A percentile compares a stretch with the other conserved stretches of the same genome.
Conservation (phyloP, 2,329 filamentous ascomycete species). For the Claviceps humidiphila region DNA sequence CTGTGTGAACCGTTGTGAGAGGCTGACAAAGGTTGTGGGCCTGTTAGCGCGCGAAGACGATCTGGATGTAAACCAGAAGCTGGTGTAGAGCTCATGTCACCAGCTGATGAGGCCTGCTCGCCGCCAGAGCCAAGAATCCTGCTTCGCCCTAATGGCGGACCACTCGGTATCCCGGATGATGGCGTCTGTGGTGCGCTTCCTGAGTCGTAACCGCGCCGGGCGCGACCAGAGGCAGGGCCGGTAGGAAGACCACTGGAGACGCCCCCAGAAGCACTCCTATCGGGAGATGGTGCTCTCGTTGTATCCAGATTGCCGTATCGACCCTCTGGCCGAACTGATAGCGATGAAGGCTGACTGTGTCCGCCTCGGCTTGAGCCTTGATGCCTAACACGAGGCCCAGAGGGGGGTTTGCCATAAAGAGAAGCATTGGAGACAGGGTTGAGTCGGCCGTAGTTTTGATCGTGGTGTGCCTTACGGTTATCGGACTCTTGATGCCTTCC, state of each 20-base stretch:
- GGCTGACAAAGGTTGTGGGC: constrained; percentile 11
- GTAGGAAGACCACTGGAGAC: constrained; percentile 40
- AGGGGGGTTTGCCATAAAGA: constrained; percentile 29
- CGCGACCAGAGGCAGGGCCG: constrained; percentile 36
- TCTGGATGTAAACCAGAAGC: constrained; percentile 34
- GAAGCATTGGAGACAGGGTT: constrained; percentile 32
- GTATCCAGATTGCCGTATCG: constrained; percentile 28
- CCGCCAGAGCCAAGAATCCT: constrained; percentile 21
- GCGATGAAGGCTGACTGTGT: constrained; percentile 19
- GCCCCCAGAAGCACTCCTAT: constrained; percentile 17
- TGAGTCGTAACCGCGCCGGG: constrained; percentile 31
- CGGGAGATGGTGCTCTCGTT: constrained; percentile 30
- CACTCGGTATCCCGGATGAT: constrained; percentile 14
- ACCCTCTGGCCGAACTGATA: constrained; percentile 17
- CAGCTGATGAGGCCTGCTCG: constrained; percentile 13
- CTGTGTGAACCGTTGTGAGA: constrained; percentile 18
- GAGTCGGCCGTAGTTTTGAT: constrained; percentile 50
- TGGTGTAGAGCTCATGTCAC: constrained; percentile 12
- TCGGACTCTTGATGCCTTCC: constrained; percentile 32
- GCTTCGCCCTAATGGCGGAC: constrained; percentile 27
- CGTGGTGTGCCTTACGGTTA: constrained; percentile 37
- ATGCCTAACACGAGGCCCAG: constrained; percentile 42
- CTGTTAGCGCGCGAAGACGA: constrained; percentile 33
- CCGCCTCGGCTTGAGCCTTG: constrained; percentile 27
- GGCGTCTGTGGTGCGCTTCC: constrained; percentile 17